These are phyloP conservation scores for Malus hybrid DNA, from an alignment of 331 rosid genomes.

Conservation along the genomic window DNA sequence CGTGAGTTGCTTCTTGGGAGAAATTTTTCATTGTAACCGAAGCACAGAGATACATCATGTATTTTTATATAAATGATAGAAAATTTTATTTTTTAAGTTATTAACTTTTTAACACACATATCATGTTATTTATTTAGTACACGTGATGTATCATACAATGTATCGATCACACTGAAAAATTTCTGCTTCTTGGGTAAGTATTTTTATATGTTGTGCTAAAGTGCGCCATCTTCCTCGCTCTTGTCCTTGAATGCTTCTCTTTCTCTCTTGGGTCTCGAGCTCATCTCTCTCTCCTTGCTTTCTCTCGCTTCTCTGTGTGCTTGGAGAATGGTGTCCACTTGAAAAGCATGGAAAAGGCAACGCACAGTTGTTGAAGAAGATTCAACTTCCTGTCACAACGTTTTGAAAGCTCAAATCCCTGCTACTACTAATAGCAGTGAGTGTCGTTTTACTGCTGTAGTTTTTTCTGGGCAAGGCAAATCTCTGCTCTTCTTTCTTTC, in stretches of 20 bases:
- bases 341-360: conserved; percentile 1
- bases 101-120: too few relatives aligned
- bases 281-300: background rate
- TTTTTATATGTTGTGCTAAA: conserved; percentile 1
- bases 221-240: background rate
- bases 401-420: background rate
- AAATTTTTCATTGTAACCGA: too few relatives aligned
- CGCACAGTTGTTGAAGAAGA: background rate
- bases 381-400: background rate
- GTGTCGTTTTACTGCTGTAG: background rate
- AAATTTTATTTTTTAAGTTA: too few relatives aligned
- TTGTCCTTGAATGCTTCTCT: conserved; percentile 17
- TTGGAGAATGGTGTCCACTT: background rate
- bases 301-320: background rate
- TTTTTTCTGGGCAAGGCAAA: background rate
- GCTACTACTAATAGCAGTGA: background rate
- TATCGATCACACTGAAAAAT: too few relatives aligned
- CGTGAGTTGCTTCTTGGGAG: too few relatives aligned
- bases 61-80: too few relatives aligned
- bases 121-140: too few relatives aligned
- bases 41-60: too few relatives aligned
- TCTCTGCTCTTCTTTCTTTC: background rate
- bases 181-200: conserved; percentile 1
- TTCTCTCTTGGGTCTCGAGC: conserved; percentile 6
- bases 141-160: too few relatives aligned